Conservation (phyloP, 805 yeast species). For the Metschnikowia anglica region DNA sequence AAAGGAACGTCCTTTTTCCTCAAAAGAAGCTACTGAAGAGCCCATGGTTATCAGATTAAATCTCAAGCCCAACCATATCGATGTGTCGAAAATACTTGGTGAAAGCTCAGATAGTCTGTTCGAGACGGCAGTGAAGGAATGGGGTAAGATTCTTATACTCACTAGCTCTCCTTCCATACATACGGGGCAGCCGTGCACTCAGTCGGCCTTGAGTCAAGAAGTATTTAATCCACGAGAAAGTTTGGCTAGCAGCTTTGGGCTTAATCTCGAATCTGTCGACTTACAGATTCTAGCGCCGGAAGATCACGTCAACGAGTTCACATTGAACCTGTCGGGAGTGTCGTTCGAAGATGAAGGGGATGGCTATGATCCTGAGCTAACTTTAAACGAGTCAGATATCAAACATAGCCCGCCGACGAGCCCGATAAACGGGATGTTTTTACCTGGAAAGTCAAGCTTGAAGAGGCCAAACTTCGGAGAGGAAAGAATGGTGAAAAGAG, state of each 20-base stretch:
- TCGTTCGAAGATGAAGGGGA: constrained; percentile 20
- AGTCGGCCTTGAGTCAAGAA: background rate
- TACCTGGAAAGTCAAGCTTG: constrained; percentile 23
- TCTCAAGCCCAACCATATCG: constrained; percentile 10
- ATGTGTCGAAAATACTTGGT: constrained; percentile 9
- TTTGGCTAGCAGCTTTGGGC: constrained; percentile 26
- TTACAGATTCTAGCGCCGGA: constrained; percentile 18
- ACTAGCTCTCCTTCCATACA: background rate
- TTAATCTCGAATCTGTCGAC: constrained; percentile 22
- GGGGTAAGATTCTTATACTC: constrained; percentile 15
- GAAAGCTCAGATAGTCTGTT: constrained; percentile 9
- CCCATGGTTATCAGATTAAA: background rate
- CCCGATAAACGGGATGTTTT: constrained; percentile 3
- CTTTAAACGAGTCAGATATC: constrained; percentile 12
- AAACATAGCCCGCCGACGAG: constrained; percentile 17
- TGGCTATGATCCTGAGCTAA: constrained; percentile 25
- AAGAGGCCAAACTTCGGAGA: constrained; percentile 23
- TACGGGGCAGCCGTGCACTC: background rate
- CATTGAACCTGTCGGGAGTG: constrained; percentile 7
- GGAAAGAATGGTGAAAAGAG: constrained; percentile 27
- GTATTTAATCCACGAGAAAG: background rate
- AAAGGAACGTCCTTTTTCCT: background rate
- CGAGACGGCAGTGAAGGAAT: constrained; percentile 9
- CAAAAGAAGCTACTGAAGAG: background rate
- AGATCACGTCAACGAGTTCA: background rate